Evolutionary conservation across 2,329 filamentous ascomycete species (phyloP), one percentile per base, ranked within the genome.

Genomic region (Microascus cirrosus): DNA sequence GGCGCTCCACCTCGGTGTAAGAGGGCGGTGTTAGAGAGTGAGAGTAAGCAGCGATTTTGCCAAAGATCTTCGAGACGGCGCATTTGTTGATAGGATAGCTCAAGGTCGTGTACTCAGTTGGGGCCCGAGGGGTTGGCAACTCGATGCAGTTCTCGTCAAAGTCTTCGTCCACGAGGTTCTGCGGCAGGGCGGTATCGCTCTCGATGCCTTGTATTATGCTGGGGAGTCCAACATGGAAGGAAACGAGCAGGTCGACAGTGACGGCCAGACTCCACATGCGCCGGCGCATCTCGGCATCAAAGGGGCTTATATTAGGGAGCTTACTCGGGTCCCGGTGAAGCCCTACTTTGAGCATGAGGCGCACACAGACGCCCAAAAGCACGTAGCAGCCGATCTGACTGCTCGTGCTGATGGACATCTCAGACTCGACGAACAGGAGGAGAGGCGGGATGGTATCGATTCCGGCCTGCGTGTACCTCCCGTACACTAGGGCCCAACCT

Each of bases 191-290:
- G 0, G 83, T 85, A 64, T 89, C 86, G 53, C 77, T 81, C 60
- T 87, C 84, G 39, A 84, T 79, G 25, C 77, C 74, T 59, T 83
- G 77, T 52, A 87, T 74, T 81, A 87, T 85, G 64, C 78, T 78
- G 2, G 86, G 86, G 57, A 89, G 72, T 2, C 85, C 85, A 60
- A 87, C 77, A 64, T 88, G 84, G 64, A 86, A 87, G 1, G 83
- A 81, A 28, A 85, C 82, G 3, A 88, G 68, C 2, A 84, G 68
- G 64, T 89, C 86, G 52, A 86, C 74, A 63, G 85, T 81, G 36
- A 74, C 66, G 3, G 75, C 74, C 62, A 81, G 71, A 62, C 77
- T 74, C 80, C 80, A 83, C 62, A 78, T 66, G 15, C 78, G 71
- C 35, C 77, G 71, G 13, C 77, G 72, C 74, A 81, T 80, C 68